A percentile compares a stretch with the other conserved stretches of the same genome.
Conservation (phyloP, 768 basidiomycete species). For the Mycena kentingensis region DNA sequence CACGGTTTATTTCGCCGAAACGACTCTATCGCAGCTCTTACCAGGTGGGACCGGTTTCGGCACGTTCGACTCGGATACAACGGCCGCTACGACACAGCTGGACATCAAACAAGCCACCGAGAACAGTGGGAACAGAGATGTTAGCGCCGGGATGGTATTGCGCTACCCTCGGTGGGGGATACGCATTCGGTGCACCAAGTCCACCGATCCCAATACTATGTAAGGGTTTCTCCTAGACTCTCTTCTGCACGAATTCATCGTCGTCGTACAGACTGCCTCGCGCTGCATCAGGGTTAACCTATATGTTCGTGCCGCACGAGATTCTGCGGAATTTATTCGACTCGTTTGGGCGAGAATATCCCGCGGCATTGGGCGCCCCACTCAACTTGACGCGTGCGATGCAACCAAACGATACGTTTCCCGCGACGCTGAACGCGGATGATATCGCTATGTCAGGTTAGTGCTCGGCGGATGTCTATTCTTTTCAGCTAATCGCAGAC, state of each 20-base stretch:
- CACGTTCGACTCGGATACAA: conserved; percentile 33
- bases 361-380: conserved; percentile 27
- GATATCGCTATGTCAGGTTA: conserved; percentile 30
- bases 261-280: conserved; percentile 24
- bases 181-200: conserved; percentile 37
- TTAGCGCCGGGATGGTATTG: conserved; percentile 32
- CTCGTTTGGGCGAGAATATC: conserved; percentile 34
- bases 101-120: conserved; percentile 1
- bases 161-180: conserved; percentile 44
- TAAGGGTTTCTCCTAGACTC: conserved; percentile 19
- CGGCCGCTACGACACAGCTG: conserved; percentile 22
- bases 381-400: conserved; percentile 26
- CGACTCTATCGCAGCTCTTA: conserved; percentile 34
- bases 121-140: conserved; percentile 8
- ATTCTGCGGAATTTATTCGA: conserved; percentile 35
- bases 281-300: conserved; percentile 29
- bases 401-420: conserved; percentile 27
- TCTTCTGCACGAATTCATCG: neutral
- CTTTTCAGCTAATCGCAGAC: neutral
- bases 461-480: neutral
- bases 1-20: conserved; percentile 41
- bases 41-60: conserved; percentile 41
- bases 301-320: conserved; percentile 39
- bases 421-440: conserved; percentile 25
- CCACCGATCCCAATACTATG: conserved; percentile 36